Conservation (phyloP, 192 early-diverging fungal genomes). For the Coemansia javaensis region DNA sequence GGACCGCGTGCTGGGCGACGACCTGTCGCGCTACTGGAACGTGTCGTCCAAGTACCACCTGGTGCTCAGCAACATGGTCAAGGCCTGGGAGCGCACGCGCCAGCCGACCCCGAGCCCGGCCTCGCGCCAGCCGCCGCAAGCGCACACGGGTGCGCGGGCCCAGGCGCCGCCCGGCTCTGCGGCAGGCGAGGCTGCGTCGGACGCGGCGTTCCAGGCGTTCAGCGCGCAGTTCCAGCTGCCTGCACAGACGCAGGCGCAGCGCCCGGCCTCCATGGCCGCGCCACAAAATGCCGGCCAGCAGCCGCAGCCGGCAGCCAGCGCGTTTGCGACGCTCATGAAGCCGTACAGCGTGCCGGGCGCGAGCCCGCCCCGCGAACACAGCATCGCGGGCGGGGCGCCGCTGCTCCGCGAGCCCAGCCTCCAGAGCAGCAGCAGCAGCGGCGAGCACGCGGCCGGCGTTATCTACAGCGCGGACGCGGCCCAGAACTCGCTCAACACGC, state of each 20-base stretch:
- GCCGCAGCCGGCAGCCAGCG: neutral
- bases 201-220: conserved; percentile 20
- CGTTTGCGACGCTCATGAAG: conserved; percentile 25
- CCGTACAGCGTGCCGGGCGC: conserved; percentile 15
- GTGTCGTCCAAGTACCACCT: conserved; percentile 49
- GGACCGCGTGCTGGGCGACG: conserved; percentile 37
- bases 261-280: conserved; percentile 16
- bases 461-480: conserved; percentile 34
- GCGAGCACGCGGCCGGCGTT: conserved; percentile 6
- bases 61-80: conserved; percentile 46
- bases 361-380: neutral
- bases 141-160: conserved; percentile 3
- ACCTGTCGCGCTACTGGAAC: conserved; percentile 48
- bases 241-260: conserved; percentile 46
- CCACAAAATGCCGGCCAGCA: conserved; percentile 1
- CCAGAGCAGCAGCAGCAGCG: neutral
- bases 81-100: conserved; percentile 50
- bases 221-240: conserved; percentile 18
- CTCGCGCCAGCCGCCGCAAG: conserved; percentile 11
- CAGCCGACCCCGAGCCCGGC: conserved; percentile 34
- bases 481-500: conserved; percentile 41
- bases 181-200: conserved; percentile 14
- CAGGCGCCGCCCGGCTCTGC: conserved; percentile 2
- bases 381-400: neutral
- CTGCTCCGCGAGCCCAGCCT: neutral